Base-by-base conservation (phyloP, 495 filamentous ascomycete genomes). In the Aspergillus saccharolyticus region DNA sequence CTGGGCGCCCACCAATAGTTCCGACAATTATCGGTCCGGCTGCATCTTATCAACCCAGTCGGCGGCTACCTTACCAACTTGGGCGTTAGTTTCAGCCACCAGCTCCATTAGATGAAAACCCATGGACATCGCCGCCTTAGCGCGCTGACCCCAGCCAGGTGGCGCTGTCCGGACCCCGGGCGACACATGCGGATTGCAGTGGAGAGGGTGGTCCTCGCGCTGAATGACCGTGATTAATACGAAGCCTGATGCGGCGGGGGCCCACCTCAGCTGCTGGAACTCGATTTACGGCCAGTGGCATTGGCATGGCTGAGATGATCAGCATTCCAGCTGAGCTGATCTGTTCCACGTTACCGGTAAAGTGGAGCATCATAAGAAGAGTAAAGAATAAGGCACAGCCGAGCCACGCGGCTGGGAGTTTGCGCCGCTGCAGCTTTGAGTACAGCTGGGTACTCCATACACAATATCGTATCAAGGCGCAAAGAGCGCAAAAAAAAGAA, bases 21-120 rank as follows among this genome's bases (percentile, higher is more conserved):
- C 22, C 47, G 47, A 28, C 22, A 15, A 50, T 7, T 50, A 30
- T 50, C 47, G 22, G 18, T 30, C 20, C 47, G 47, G 15, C 47
- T 50, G 47, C 47, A 50, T 50, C 47, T 50, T 50, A 50, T 50
- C 47, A 50, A 50, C 30, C 47, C 47, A 50, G 47, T 50, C 47
- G 47, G 47, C 47, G 47, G 47, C 22, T 30, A 50, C 22, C 47
- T 50, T 28, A 18, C 47, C 47, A 15, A 17, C 22, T 50, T 50
- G 22, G 22, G 47, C 47, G 14, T 8, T 50, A 18, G 47, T 50
- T n/a, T 17, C 5, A 30, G 15, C 47, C 47, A 50, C 47, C 8
- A 16, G 22, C 47, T 28, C 47, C 22, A 30, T 50, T 50, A 24
- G 14, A 17, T 5, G 22, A 15, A 28, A 25, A 30, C 17, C 4